Percentiles rank a stretch among this genome's conserved stretches.
These are phyloP conservation scores for Bertia moriformis DNA, from an alignment of 2,329 filamentous ascomycete species.

Conservation along the genomic window DNA sequence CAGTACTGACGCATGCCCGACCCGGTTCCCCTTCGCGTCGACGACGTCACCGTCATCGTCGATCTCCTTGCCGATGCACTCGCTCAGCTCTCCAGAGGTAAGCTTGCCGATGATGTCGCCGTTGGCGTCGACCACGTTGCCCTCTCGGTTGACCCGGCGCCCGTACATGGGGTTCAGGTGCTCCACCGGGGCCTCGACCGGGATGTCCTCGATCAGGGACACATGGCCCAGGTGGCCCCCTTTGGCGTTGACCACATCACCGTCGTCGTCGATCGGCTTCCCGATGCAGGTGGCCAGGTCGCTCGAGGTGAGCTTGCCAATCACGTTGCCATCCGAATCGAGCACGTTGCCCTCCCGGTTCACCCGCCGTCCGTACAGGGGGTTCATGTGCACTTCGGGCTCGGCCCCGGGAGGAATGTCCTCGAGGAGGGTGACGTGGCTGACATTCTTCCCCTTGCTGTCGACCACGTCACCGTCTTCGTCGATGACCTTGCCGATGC, in stretches of 20 bases:
- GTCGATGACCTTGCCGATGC: conserved; percentile 54
- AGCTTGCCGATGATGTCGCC: conserved; percentile 25
- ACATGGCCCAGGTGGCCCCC: conserved; percentile 47
- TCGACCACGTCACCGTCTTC: conserved; percentile 49
- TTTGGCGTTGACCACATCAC: conserved; percentile 45
- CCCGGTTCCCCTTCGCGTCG: conserved; percentile 34
- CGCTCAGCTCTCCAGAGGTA: conserved; percentile 39
- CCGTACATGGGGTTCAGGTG: conserved; percentile 34
- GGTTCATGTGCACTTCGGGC: conserved; percentile 36
- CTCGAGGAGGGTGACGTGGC: conserved; percentile 51
- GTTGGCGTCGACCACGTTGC: conserved; percentile 29
- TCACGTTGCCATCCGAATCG: conserved; percentile 40
- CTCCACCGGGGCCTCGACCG: conserved; percentile 29
- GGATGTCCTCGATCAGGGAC: conserved; percentile 37
- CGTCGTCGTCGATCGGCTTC: conserved; percentile 41
- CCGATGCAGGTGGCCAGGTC: conserved; percentile 39
- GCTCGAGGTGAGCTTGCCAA: conserved; percentile 58
- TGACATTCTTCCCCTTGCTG: conserved; percentile 49
- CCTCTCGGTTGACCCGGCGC: conserved; percentile 39
- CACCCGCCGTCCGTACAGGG: conserved; percentile 29
- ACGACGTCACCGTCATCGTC: conserved; percentile 53
- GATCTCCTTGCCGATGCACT: conserved; percentile 42
- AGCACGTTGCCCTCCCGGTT: conserved; percentile 44
- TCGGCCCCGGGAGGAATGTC: conserved; percentile 56
- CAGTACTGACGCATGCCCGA: conserved; percentile 42